Evolutionary conservation across 257 asterid genomes (phyloP).

Genomic region (Salvia hispanica): DNA sequence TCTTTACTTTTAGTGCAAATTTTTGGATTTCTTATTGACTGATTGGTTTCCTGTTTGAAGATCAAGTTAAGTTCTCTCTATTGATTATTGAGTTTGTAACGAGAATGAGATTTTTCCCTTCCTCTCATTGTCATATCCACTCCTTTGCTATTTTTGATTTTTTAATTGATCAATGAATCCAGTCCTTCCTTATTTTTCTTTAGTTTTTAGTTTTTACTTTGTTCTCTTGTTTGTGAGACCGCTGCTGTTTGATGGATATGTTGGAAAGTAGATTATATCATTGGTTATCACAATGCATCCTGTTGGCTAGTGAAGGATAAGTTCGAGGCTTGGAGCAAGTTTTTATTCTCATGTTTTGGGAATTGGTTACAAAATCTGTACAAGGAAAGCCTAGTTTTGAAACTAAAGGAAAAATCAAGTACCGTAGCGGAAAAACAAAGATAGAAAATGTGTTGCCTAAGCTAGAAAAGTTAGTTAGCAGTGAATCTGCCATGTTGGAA

Average conservation of each 20-base stretch:
- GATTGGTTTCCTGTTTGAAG: slow-evolving; percentile 12
- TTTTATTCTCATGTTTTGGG: background rate
- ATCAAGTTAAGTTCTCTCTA: slow-evolving; percentile 16
- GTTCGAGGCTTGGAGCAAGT: background rate
- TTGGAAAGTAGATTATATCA: slow-evolving; percentile 7
- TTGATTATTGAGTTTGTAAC: slow-evolving; percentile 8
- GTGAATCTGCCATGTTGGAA: background rate
- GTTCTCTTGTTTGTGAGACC: slow-evolving; percentile 12
- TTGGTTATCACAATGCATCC: slow-evolving; percentile 7
- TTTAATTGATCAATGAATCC: slow-evolving; percentile 13
- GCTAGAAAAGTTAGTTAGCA: background rate
- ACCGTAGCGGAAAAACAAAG: background rate
- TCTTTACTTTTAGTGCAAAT: background rate
- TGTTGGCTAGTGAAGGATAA: background rate
- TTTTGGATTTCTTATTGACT: slow-evolving; percentile 19
- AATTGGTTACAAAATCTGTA: background rate
- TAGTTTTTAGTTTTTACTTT: background rate
- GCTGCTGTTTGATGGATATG: background rate
- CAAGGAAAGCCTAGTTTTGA: background rate
- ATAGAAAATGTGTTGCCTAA: background rate
- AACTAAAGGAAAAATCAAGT: background rate
- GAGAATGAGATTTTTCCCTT: slow-evolving; percentile 9
- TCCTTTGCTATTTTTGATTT: background rate
- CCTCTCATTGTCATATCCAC: background rate
- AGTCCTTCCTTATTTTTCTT: slow-evolving; percentile 7